A percentile compares a stretch with the other conserved stretches of the same genome.
Evolutionary conservation across 441 rosid species (phyloP).

Genomic region (Gossypium aridum): DNA sequence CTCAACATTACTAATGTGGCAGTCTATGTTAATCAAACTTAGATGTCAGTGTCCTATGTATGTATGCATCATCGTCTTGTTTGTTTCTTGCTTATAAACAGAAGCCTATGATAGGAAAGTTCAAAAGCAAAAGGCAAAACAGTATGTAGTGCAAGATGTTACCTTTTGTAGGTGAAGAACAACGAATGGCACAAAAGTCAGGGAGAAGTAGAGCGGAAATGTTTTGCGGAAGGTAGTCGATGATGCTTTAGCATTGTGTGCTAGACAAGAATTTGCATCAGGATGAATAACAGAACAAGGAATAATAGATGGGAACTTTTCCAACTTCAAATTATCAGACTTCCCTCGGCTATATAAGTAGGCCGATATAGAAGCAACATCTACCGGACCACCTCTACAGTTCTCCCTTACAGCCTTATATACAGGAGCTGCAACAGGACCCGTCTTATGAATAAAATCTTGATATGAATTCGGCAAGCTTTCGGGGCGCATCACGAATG

Average conservation of each 20-base stretch:
- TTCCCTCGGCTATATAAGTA: constrained; percentile 49
- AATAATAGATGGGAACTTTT: constrained; percentile 74
- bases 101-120: background rate
- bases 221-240: constrained; percentile 92
- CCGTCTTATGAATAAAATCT: constrained; percentile 93
- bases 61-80: background rate
- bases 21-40: background rate
- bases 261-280: constrained; percentile 60
- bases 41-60: background rate
- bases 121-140: background rate
- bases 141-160: constrained; percentile 24
- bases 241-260: constrained; percentile 82
- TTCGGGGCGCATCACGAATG: constrained; percentile 96
- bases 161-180: constrained; percentile 91
- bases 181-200: constrained; percentile 95
- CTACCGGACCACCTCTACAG: constrained; percentile 87
- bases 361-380: constrained; percentile 65
- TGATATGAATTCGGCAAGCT: constrained; percentile 92
- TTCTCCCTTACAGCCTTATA: constrained; percentile 91
- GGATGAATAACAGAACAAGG: constrained; percentile 96
- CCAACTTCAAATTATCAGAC: constrained; percentile 49
- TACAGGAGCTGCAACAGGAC: constrained; percentile 83
- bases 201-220: constrained; percentile 88
- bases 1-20: background rate
- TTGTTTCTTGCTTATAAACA: background rate